Percentiles rank a stretch among this genome's conserved stretches.
Conservation (phyloP, 495 filamentous ascomycete species). For the Penicillium dipodomyicola region DNA sequence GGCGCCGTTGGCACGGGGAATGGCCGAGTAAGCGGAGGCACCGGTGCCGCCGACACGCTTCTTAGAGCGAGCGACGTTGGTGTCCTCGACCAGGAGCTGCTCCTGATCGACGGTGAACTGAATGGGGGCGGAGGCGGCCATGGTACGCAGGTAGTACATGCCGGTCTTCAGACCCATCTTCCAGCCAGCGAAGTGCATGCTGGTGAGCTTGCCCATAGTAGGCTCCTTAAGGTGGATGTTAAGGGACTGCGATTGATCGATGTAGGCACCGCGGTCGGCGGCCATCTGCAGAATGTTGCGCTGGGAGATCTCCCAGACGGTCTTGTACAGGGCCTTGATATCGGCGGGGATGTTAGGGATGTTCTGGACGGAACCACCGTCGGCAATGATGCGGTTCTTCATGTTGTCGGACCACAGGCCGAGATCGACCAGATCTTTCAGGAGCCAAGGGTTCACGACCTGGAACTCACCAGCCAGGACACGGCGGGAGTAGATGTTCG, state of each 20-base stretch:
- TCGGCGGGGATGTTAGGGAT: conserved; percentile 94
- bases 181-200: conserved; percentile 99
- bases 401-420: conserved; percentile 99
- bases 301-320: conserved; percentile 99
- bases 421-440: conserved; percentile 97
- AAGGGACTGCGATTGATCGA: conserved; percentile 97
- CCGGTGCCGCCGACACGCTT: conserved; percentile 58
- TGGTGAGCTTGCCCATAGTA: conserved; percentile 99
- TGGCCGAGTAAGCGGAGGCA: conserved; percentile 52
- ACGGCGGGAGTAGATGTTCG: conserved; percentile 98
- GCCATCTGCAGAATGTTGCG: conserved; percentile 95
- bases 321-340: conserved; percentile 98
- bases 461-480: conserved; percentile 98
- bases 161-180: conserved; percentile 98
- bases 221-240: conserved; percentile 99
- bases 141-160: conserved; percentile 99
- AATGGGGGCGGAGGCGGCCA: conserved; percentile 93
- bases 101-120: conserved; percentile 99
- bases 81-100: conserved; percentile 84
- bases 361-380: conserved; percentile 92
- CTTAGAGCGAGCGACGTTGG: conserved; percentile 71
- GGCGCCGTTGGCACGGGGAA: conserved; percentile 55
- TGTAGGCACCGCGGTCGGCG: conserved; percentile 95
- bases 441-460: conserved; percentile 97
- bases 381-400: conserved; percentile 99